Evolutionary conservation across 1,284 basidiomycete genomes (phyloP).

Genomic region (Malassezia furfur): DNA sequence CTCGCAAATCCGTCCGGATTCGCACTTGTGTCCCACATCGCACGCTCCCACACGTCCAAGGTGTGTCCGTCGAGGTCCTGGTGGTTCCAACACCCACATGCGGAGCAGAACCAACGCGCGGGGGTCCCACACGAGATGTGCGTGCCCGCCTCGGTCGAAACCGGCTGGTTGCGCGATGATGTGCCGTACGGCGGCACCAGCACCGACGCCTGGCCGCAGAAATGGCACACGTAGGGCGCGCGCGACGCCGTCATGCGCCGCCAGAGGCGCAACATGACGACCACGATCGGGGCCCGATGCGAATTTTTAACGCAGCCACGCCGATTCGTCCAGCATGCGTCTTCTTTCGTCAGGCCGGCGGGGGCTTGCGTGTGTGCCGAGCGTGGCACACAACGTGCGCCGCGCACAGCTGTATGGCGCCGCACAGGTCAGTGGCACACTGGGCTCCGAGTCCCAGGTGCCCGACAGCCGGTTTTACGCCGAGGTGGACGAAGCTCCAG

Average conservation of each 20-base stretch:
- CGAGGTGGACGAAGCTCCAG: background rate
- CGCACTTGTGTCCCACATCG: constrained; percentile 28
- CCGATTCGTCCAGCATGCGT: background rate
- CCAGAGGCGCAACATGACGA: background rate
- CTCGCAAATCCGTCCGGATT: constrained; percentile 15
- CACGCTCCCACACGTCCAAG: constrained; percentile 25
- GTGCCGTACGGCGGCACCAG: constrained; percentile 29
- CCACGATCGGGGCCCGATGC: background rate
- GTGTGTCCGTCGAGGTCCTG: constrained; percentile 17
- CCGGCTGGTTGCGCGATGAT: no score
- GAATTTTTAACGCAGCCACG: background rate
- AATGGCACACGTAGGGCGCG: constrained; percentile 24
- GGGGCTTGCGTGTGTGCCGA: background rate
- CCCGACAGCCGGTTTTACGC: constrained; percentile 1
- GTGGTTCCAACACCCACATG: constrained; percentile 34
- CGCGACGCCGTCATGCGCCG: background rate
- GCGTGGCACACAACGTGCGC: background rate
- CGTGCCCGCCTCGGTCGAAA: no score
- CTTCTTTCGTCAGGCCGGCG: background rate
- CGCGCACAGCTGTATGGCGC: background rate
- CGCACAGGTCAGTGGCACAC: constrained; percentile 1
- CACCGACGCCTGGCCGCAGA: constrained; percentile 26
- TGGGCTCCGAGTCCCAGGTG: background rate
- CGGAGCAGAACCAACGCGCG: constrained; percentile 34
- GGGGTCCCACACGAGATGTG: constrained; percentile 30